Base-by-base conservation (phyloP, 257 asterid genomes). In the Solanum arcanum region DNA sequence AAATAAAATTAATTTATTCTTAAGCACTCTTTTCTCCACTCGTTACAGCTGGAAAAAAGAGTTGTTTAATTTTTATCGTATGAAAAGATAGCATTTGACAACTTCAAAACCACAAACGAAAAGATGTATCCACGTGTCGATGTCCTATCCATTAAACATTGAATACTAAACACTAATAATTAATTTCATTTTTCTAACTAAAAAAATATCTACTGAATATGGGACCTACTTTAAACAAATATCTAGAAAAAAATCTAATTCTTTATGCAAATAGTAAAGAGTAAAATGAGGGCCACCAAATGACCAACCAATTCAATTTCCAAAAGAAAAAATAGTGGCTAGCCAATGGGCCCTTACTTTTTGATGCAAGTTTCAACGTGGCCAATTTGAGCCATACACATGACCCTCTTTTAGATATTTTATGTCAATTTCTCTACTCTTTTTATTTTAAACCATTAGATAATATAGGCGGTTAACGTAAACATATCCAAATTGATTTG, bases 51-150 rank as follows among this genome's bases (percentile, higher is more conserved):
- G 14, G n/a, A 52, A 49, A 47, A 56, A 81, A 8, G 44, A 13
- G 9, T n/a, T 25, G 3, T 18, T 20, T 31, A 16, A 8, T n/a
- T 41, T 41, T 76, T 42, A 12, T 75, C 12, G 33, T 10, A 77
- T n/a, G 16, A n/a, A n/a, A 52, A 62, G 86, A 75, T 86, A 81
- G 80, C 88, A 85, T 91, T 88, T 90, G 94, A 89, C 92, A 90
- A 87, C 86, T 87, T 88, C 84, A 86, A 90, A 86, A 88, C 96
- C 98, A 94, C 95, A 91, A 90, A 91, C 44, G 46, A 18, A 87
- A 87, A 91, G 88, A 87, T 90, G 85, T 68, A 93, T 86, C 96
- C 96, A 93, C 96, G 95, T 94, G 98, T 91, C 93, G 2, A 20
- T 3, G 4, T 90, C 41, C 35, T 87, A 88, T 90, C 95, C 98